Evolutionary conservation across 2,329 filamentous ascomycete species (phyloP).

Genomic region (Phaeoacremonium minimum): DNA sequence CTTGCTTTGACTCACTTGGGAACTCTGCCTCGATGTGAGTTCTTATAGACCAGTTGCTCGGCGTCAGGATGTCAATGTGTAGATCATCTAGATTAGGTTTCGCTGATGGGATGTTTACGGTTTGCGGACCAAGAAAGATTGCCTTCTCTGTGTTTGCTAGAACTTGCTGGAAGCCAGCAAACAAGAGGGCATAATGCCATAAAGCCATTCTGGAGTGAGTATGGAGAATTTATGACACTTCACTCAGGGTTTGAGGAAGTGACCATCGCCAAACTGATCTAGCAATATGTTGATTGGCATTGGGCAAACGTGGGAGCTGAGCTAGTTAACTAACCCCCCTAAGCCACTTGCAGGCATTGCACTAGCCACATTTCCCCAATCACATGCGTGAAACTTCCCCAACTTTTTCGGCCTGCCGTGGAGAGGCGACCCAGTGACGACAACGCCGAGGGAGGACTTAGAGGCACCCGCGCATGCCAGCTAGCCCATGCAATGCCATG

Average conservation of each 20-base stretch:
- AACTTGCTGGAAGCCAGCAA: too few relatives aligned
- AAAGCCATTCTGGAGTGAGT: too few relatives aligned
- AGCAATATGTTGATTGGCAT: too few relatives aligned
- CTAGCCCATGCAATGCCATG: not conserved
- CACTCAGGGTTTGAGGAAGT: too few relatives aligned
- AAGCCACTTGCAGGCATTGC: conserved; percentile 1
- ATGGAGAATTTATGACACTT: too few relatives aligned
- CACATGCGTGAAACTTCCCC: conserved; percentile 8
- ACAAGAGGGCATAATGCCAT: too few relatives aligned
- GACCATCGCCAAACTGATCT: too few relatives aligned
- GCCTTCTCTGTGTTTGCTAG: conserved; percentile 86
- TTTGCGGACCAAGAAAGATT: conserved; percentile 73
- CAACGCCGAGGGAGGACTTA: conserved; percentile 12
- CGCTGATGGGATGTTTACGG: conserved; percentile 48
- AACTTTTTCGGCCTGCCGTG: not conserved
- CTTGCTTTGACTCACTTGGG: conserved; percentile 44
- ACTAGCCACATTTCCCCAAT: conserved; percentile 6
- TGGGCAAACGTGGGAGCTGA: too few relatives aligned
- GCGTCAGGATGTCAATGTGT: conserved; percentile 61
- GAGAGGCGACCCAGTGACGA: conserved; percentile 9
- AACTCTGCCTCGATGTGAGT: conserved; percentile 66
- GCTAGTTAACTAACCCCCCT: too few relatives aligned
- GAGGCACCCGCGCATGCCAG: not conserved
- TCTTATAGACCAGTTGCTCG: conserved; percentile 49
- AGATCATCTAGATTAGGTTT: conserved; percentile 56